Percentiles rank a stretch among this genome's conserved stretches.
Evolutionary conservation across 306 rosid genomes (phyloP).

Genomic region (Gillenia trifoliata): DNA sequence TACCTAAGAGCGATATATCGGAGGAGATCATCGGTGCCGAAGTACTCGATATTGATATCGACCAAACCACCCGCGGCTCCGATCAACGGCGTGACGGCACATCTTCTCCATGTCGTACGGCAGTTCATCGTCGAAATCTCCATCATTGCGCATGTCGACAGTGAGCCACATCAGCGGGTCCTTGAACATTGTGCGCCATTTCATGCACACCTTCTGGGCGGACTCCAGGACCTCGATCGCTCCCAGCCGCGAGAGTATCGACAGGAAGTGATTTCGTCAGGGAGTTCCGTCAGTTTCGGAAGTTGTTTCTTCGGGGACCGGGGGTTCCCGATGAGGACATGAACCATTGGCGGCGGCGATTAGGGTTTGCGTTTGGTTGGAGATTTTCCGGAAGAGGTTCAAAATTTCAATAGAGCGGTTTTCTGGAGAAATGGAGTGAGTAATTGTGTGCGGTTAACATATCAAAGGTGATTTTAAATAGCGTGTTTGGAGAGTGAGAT

Average conservation of each 20-base stretch:
- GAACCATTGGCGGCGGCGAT: too few relatives aligned
- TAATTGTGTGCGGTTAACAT: too few relatives aligned
- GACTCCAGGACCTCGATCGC: conserved; percentile 29
- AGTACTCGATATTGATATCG: conserved; percentile 39
- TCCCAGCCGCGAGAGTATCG: conserved; percentile 42
- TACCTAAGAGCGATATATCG: not conserved
- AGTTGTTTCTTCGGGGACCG: not conserved
- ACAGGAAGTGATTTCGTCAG: conserved; percentile 33
- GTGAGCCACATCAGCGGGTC: conserved; percentile 56
- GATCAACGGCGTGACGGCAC: conserved; percentile 40
- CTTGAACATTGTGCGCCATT: conserved; percentile 46
- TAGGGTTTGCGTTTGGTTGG: too few relatives aligned
- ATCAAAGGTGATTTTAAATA: too few relatives aligned
- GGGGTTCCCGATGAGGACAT: not conserved
- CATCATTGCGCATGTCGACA: conserved; percentile 32
- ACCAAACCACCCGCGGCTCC: conserved; percentile 27
- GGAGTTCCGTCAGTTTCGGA: conserved; percentile 42
- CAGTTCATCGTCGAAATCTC: not conserved
- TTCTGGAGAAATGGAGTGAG: too few relatives aligned
- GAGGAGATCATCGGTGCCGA: conserved; percentile 22
- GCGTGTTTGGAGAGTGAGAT: too few relatives aligned
- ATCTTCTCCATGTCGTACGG: conserved; percentile 12
- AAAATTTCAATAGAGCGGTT: too few relatives aligned
- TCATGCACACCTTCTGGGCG: conserved; percentile 42
- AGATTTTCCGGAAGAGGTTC: too few relatives aligned